Conservation (phyloP, 495 filamentous ascomycete species). For the Xylaria longipes region DNA sequence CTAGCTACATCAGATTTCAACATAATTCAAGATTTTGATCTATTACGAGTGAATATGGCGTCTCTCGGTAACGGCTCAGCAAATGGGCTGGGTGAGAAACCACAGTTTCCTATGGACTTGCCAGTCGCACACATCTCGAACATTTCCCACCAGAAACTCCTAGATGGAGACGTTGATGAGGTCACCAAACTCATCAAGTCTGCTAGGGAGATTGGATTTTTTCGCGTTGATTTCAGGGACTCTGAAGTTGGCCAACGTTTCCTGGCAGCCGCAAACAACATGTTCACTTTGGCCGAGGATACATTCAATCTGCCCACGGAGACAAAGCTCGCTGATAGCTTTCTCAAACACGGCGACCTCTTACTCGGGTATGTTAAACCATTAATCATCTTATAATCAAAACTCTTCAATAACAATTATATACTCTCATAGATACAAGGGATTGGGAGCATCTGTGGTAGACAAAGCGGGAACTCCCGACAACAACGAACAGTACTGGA, state of each 20-base stretch:
- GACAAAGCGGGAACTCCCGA: background rate
- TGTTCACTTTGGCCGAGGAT: background rate
- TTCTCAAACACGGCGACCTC: background rate
- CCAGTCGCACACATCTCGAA: background rate
- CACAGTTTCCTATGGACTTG: background rate
- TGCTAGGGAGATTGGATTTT: background rate
- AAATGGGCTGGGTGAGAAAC: background rate
- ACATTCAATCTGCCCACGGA: conserved; percentile 8
- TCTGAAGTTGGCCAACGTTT: background rate
- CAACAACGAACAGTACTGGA: conserved; percentile 4
- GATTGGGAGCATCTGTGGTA: background rate
- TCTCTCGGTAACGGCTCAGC: background rate
- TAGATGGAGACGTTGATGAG: background rate
- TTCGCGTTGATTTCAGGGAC: background rate
- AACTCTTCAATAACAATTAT: background rate
- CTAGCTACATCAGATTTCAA: background rate
- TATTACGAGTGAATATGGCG: background rate
- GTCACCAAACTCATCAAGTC: background rate
- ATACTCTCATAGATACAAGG: background rate
- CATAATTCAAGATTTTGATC: background rate
- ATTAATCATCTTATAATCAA: background rate
- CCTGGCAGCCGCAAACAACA: background rate
- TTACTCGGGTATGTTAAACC: background rate
- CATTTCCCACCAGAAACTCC: background rate
- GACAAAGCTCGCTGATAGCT: conserved; percentile 3